Evolutionary conservation across 225 moss, liverwort and hornwort genomes (phyloP).

Genomic region (Physcomitrium patens): DNA sequence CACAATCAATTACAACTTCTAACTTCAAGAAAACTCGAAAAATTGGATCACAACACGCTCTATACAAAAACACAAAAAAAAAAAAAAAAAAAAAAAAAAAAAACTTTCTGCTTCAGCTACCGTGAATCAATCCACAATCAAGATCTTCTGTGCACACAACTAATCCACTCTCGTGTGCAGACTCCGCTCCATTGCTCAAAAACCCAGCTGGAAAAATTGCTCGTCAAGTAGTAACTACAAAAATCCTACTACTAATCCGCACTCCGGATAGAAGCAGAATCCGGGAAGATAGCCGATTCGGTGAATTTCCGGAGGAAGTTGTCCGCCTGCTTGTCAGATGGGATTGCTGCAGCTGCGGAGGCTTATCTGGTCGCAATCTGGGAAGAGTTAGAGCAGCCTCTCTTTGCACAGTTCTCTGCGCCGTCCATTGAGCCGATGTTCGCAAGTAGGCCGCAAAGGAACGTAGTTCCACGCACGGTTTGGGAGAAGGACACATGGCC

Average conservation of each 20-base stretch:
- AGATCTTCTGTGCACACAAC: conserved; percentile 12
- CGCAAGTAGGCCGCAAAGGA: background rate
- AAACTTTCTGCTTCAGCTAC: background rate
- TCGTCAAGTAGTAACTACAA: background rate
- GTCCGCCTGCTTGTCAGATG: conserved; percentile 24
- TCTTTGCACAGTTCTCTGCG: conserved; percentile 3
- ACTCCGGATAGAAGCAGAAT: background rate
- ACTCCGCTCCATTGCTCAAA: conserved; percentile 25
- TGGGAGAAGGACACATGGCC: conserved; percentile 9
- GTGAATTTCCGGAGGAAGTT: conserved; percentile 1
- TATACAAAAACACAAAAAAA: background rate
- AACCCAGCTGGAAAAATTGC: background rate
- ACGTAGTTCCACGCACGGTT: conserved; percentile 17
- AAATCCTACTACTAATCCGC: background rate
- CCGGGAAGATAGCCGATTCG: conserved; percentile 1
- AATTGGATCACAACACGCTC: conserved; percentile 8
- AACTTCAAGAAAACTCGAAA: conserved; percentile 29
- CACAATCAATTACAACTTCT: background rate
- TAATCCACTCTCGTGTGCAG: conserved; percentile 27
- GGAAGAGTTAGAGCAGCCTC: conserved; percentile 14
- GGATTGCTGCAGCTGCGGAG: conserved; percentile 18
- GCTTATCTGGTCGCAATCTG: conserved; percentile 56
- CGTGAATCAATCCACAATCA: background rate
- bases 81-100: background rate
- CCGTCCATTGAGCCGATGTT: conserved; percentile 15